Evolutionary conservation across 2,329 filamentous ascomycete species (phyloP).

Genomic region (Ceratocystiopsis minuta): DNA sequence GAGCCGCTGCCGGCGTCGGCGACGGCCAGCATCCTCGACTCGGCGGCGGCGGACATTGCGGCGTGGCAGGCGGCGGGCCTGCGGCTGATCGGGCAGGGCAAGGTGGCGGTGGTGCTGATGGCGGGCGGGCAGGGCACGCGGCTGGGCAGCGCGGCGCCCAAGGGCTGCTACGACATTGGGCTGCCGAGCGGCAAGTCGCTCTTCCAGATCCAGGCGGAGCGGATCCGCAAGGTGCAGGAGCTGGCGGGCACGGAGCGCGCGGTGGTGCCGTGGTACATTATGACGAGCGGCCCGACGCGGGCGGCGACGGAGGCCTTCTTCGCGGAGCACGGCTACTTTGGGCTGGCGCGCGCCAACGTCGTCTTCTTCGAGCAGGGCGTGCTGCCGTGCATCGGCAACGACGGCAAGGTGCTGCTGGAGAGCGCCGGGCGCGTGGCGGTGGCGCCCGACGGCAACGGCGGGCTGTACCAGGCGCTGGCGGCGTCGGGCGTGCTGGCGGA

Average conservation of each 20-base stretch:
- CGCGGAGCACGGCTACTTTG: slow-evolving; percentile 77
- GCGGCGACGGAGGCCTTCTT: slow-evolving; percentile 90
- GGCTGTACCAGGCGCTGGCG: slow-evolving; percentile 83
- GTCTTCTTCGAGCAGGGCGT: slow-evolving; percentile 94
- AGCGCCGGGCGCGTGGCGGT: slow-evolving; percentile 81
- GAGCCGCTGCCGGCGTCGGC: slow-evolving; percentile 79
- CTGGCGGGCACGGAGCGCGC: slow-evolving; percentile 41
- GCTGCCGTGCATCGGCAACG: slow-evolving; percentile 88
- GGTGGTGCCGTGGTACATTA: slow-evolving; percentile 92
- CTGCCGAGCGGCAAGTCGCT: slow-evolving; percentile 84
- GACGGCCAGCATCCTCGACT: slow-evolving; percentile 82
- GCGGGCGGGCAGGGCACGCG: slow-evolving; percentile 92
- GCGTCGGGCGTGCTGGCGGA: slow-evolving; percentile 65
- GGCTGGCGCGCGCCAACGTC: slow-evolving; percentile 69
- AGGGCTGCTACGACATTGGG: slow-evolving; percentile 94
- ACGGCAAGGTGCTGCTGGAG: slow-evolving; percentile 92
- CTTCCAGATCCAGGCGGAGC: slow-evolving; percentile 94
- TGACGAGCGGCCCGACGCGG: slow-evolving; percentile 92
- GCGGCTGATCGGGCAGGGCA: slow-evolving; percentile 59
- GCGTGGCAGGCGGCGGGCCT: slow-evolving; percentile 73
- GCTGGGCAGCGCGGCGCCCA: slow-evolving; percentile 83
- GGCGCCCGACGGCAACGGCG: slow-evolving; percentile 91
- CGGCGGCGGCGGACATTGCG: slow-evolving; percentile 56
- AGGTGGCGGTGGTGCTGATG: slow-evolving; percentile 81
- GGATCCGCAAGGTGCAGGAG: slow-evolving; percentile 71